Evolutionary conservation across 2,329 filamentous ascomycete species (phyloP), one percentile per base, ranked within the genome.

Genomic region (Neofusicoccum umdonicola): DNA sequence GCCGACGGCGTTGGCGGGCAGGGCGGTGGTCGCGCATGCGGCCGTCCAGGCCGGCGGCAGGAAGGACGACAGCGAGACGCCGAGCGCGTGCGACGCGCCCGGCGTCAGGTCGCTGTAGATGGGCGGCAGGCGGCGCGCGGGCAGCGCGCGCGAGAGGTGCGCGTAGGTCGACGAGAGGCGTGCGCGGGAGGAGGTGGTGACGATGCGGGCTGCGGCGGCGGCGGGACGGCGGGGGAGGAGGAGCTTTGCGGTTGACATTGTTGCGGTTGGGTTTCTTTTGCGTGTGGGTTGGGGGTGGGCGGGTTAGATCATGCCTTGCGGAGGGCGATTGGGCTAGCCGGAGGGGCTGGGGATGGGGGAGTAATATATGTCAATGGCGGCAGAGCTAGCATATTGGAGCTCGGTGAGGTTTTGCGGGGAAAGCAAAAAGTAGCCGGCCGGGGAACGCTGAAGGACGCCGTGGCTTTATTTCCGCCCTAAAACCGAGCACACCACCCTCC

Each of bases 81-180:
- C 81, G 52, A 96, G 84, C 51, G 91, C 86, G 76, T 88, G 82
- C 0, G 88, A 89, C 34, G 82, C 84, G 63, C 85, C 87, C 0
- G 88, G 85, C 39, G 84, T 82, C 66, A 90, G 77, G 70, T 85
- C 83, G 69, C 88, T 86, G 72, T 82, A 81, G 63, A 81, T 77
- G 52, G 81, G 74, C 1, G 81, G 80, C 52, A 84, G 78, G 56
- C 74, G 76, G 66, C 85, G 83, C 42, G 78, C 71, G 45, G 79
- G 81, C 73, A 88, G 77, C 57, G 72, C 67, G 35, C 62, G 50
- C 15, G 17, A 13, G 27, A 63, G 61, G 61, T 47, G 50, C 4
- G 61, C 42, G 42, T 37, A 47, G 27, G 61, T 56, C 15, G 60
- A 63, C 31, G 34, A 39, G 27, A 13, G 34, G 39, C n/a, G 34